Percentiles rank a stretch among this genome's conserved stretches.
These are phyloP conservation scores for Metschnikowia cubensis DNA, from an alignment of 805 yeast species.

Conservation along the genomic window DNA sequence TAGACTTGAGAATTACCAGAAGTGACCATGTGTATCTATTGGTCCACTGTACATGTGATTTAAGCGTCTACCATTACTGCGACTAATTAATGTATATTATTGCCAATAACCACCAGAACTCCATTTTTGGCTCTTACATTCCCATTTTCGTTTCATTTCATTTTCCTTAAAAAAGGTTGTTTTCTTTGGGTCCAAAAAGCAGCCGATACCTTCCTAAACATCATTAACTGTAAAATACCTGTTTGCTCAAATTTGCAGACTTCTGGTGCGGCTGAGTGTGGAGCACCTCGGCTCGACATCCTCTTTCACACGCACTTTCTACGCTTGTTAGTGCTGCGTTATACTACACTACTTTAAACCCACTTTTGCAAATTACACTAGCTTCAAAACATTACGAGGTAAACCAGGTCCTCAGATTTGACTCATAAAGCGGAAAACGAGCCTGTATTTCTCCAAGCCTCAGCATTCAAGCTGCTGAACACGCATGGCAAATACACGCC, in stretches of 20 bases:
- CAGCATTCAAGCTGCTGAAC: background rate
- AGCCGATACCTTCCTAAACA: background rate
- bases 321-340: background rate
- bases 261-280: background rate
- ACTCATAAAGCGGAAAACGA: background rate
- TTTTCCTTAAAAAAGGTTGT: background rate
- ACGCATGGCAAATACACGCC: background rate
- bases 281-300: background rate
- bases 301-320: conserved; percentile 1
- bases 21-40: too few species aligned
- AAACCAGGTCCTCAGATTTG: background rate
- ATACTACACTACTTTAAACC: background rate
- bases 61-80: too few species aligned
- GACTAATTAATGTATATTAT: too few species aligned
- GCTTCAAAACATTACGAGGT: too few species aligned
- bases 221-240: background rate
- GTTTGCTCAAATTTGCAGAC: background rate
- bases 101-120: too few species aligned
- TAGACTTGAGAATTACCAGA: too few species aligned
- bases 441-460: too few species aligned
- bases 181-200: too few species aligned
- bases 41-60: too few species aligned
- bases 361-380: background rate
- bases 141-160: too few species aligned
- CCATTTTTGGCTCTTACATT: too few species aligned